Evolutionary conservation across 768 basidiomycete species (phyloP), one percentile per base, ranked within the genome.

Genomic region (Auricularia sp.): DNA sequence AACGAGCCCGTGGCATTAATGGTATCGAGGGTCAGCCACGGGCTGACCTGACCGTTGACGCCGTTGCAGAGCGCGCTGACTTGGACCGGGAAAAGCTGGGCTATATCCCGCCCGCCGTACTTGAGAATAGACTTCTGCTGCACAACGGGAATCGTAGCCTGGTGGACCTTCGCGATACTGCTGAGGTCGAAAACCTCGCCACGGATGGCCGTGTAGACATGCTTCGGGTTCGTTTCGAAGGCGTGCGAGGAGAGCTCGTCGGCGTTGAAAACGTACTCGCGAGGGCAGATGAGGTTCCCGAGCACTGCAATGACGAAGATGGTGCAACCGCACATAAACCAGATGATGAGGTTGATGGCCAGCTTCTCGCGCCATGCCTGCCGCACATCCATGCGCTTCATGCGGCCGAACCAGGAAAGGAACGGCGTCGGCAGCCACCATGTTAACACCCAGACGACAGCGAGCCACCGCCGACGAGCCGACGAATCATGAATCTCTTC

Each of bases 351-450:
- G 75, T 98, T 98, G 71, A 98, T 83, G 3, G 93, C 92, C 1
- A 98, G 80, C 75, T 99, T 98, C 77, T 98, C 97, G 65, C 96
- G 80, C 97, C 97, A 99, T 1, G 97, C 97, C 75, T 98, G 94
- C 33, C 90, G 85, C 29, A 99, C 82, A 70, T 99, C 97, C 67
- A 88, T 74, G 6, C 96, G 88, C 77, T 98, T 97, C 94, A 98
- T 97, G 35, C 92, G 82, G 1, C 96, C 94, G 63, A 92, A 67
- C 73, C 83, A 86, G 10, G 75, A 80, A 54, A 99, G 77, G 62
- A 87, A 75, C 2, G 81, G 81, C 13, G 82, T 85, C 0, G 96
- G 97, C 4, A 94, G 76, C 92, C 93, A 98, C 80, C 83, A 99
- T 1, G 97, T 99, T 62, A 98, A 78, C 16, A 91, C 73, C 89